phyloP scores from a whole-genome alignment of 2,329 filamentous ascomycete species.

The Fusarium secorum region DNA sequence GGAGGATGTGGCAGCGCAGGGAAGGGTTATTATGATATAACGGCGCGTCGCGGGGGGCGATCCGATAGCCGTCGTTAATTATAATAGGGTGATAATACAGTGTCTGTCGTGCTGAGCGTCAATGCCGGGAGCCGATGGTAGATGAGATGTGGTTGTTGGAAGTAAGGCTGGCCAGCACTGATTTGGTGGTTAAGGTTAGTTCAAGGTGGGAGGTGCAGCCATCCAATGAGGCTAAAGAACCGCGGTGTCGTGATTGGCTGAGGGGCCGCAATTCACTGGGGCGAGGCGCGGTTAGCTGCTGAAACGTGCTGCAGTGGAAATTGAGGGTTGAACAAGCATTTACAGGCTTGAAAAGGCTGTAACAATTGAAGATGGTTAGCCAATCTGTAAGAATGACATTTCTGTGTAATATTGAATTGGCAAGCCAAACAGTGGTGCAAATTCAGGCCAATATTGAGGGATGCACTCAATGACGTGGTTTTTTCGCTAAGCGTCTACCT shows the following conservation, averaged over 20 bases:
- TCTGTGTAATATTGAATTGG: not conserved
- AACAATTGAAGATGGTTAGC: not conserved
- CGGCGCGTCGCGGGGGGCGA: conserved; percentile 23
- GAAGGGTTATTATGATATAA: conserved; percentile 19
- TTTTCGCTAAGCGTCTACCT: conserved; percentile 21
- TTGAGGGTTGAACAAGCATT: not conserved
- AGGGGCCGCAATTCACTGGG: conserved; percentile 25
- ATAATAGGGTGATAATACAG: conserved; percentile 16
- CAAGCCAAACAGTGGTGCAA: not conserved
- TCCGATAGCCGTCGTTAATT: conserved; percentile 11
- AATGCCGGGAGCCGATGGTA: conserved; percentile 33
- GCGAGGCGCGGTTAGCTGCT: conserved; percentile 35
- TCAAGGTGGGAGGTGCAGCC: conserved; percentile 38
- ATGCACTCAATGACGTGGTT: conserved; percentile 26
- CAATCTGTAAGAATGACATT: not conserved
- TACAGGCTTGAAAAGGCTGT: not conserved
- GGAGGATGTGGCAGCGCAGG: conserved; percentile 18
- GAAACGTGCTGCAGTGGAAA: conserved; percentile 9
- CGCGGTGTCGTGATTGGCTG: conserved; percentile 37
- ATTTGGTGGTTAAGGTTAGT: conserved; percentile 27
- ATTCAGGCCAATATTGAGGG: not conserved
- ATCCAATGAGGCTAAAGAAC: conserved; percentile 32
- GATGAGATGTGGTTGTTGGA: conserved; percentile 35
- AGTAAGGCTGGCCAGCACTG: conserved; percentile 23
- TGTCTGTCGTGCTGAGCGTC: conserved; percentile 21